A percentile compares a stretch with the other conserved stretches of the same genome.
These are phyloP conservation scores for Arctostaphylos glauca DNA, from an alignment of 148 eudicot genomes.

Conservation along the genomic window DNA sequence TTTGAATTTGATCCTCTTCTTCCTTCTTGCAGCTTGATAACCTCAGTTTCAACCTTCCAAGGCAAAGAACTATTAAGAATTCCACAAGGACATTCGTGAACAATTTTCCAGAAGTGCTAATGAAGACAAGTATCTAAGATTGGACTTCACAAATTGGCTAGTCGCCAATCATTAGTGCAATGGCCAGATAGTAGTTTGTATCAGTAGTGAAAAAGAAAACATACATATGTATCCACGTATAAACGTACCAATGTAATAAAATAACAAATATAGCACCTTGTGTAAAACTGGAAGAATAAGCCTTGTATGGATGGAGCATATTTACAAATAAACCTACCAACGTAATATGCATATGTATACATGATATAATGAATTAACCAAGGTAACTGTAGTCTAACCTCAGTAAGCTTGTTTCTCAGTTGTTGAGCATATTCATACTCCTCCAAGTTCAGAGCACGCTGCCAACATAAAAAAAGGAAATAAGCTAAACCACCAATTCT, in stretches of 20 bases:
- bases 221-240: no score
- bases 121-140: background rate
- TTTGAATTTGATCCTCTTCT: conserved; percentile 81
- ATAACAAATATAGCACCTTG: background rate
- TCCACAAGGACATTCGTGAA: background rate
- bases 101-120: background rate
- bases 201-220: background rate
- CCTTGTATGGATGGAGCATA: background rate
- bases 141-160: background rate
- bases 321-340: no score
- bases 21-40: conserved; percentile 51
- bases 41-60: conserved; percentile 77
- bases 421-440: conserved; percentile 88
- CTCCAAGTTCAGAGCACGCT: conserved; percentile 95
- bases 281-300: background rate
- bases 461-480: conserved; percentile 28
- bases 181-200: background rate
- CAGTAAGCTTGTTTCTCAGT: conserved; percentile 83
- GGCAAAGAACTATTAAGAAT: conserved; percentile 15
- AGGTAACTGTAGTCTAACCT: conserved; percentile 50
- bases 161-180: background rate
- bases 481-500: background rate
- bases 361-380: background rate
- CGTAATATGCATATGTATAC: no score
- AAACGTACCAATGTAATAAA: background rate